Evolutionary conservation across 306 rosid genomes (phyloP), one percentile per base, ranked within the genome.

Genomic region (Benincasa hispida): DNA sequence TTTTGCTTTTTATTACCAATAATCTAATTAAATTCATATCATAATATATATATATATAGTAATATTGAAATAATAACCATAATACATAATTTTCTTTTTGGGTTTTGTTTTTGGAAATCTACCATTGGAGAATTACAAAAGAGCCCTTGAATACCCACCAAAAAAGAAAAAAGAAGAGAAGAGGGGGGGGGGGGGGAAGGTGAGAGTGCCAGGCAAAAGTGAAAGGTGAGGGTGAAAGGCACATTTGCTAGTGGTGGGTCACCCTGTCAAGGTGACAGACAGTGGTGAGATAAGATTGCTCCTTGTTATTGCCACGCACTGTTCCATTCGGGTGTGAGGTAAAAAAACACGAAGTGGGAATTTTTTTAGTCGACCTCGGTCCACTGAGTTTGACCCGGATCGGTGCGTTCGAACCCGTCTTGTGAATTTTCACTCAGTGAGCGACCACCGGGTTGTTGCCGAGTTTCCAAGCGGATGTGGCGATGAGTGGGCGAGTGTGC

Each of bases 381-480:
- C 4, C 41, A 28, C 37, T 27, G 76, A 72, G 82, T 68, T 11
- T n/a, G 2, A 50, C 51, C 51, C 51, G 17, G 51, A 45, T 45
- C 51, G 5, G 51, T 10, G 18, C 1, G 9, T 1, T 39, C 0
- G 35, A 4, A 32, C 5, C 35, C 5, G 35, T 32, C 35, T 32
- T 3, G 35, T 32, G 47, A 2, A 10, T 1, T 15, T 50, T 50
- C 81, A 86, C 89, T 93, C 97, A 89, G 78, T 81, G 87, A 9
- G 87, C 78, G 50, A 25, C 68, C 3, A 27, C 77, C 48, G 85
- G 8, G 25, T 79, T 82, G 28, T 18, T 5, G 0, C 76, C 87
- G 72, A 89, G 92, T 83, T 81, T 78, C 99, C 99, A 94, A 0
- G 96, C 99, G 1, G 98, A 94, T 2, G 99, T 89, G 21, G 96